These are phyloP conservation scores for Aspergillus diversus DNA, from an alignment of 495 filamentous ascomycete species.

Conservation along the genomic window DNA sequence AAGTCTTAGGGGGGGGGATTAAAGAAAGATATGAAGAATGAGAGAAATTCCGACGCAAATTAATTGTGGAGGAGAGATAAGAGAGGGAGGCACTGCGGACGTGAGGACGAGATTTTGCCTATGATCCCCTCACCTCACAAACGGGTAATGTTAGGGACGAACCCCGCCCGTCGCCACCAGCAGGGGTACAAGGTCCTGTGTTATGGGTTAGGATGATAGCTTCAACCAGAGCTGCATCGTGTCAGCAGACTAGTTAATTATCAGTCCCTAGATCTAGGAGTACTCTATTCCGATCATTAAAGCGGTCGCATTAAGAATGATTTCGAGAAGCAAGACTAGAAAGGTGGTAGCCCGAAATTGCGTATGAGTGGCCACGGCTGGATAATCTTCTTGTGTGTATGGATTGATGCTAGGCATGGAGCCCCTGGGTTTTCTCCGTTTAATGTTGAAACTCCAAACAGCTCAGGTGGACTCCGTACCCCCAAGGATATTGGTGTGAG, in stretches of 20 bases:
- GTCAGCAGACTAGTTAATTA: constrained; percentile 3
- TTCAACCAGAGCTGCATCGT: constrained; percentile 18
- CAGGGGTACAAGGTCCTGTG: constrained; percentile 10
- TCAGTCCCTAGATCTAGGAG: neutral
- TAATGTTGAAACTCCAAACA: too few species aligned
- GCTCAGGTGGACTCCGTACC: too few species aligned
- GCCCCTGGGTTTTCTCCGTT: too few species aligned
- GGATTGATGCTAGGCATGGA: too few species aligned
- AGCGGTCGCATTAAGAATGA: neutral
- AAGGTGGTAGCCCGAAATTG: neutral
- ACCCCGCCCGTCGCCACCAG: constrained; percentile 28
- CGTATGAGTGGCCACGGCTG: too few species aligned
- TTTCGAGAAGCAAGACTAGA: neutral
- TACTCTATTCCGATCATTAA: constrained; percentile 6
- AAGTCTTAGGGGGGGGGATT: neutral
- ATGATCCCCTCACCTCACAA: constrained; percentile 26
- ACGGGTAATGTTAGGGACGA: constrained; percentile 14
- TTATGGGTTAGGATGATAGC: constrained; percentile 11
- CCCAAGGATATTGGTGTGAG: too few species aligned
- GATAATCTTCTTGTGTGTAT: too few species aligned
- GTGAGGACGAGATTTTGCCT: constrained; percentile 14
- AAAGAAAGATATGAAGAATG: constrained; percentile 6
- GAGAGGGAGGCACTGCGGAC: constrained; percentile 11
- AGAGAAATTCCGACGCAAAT: constrained; percentile 8
- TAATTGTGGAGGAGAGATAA: constrained; percentile 3